Evolutionary conservation across 2,329 filamentous ascomycete genomes (phyloP).

Genomic region (Sporothrix curviconia): DNA sequence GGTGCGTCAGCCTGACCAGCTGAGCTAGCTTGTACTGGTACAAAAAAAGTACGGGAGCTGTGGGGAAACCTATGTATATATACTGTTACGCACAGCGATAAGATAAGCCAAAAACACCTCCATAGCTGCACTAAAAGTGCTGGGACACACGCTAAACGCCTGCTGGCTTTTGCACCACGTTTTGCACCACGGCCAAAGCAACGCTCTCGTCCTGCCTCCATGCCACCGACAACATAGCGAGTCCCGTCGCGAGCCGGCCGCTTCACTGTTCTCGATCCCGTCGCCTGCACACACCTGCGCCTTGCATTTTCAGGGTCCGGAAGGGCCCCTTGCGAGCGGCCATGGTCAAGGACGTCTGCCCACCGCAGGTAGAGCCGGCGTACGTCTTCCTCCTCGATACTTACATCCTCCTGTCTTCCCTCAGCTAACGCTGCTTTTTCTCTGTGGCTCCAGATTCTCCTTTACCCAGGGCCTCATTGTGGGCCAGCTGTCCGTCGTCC

Average conservation of each 20-base stretch:
- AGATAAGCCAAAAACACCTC: slow-evolving; percentile 15
- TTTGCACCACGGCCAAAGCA: slow-evolving; percentile 3
- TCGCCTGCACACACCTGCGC: not conserved
- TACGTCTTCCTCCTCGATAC: slow-evolving; percentile 26
- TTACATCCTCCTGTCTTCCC: not conserved
- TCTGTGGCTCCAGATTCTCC: slow-evolving; percentile 57
- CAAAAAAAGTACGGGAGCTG: not conserved
- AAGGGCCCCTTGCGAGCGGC: slow-evolving; percentile 10
- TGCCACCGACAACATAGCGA: slow-evolving; percentile 11
- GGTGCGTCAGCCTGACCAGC: slow-evolving; percentile 7
- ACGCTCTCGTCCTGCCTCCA: not conserved
- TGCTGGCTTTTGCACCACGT: slow-evolving; percentile 8
- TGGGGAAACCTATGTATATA: not conserved
- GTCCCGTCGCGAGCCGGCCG: slow-evolving; percentile 5
- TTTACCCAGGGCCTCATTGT: slow-evolving; percentile 92
- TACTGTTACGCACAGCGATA: not conserved
- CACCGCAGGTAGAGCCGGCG: slow-evolving; percentile 39
- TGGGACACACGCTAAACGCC: slow-evolving; percentile 5
- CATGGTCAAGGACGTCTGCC: slow-evolving; percentile 39
- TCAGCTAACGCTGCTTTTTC: not conserved
- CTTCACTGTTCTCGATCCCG: not conserved
- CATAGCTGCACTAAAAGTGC: slow-evolving; percentile 3
- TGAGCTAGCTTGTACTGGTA: slow-evolving; percentile 4
- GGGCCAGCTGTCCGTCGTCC: slow-evolving; percentile 84
- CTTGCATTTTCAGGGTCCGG: no score